Percentiles rank a stretch among this genome's conserved stretches.
These are phyloP conservation scores for Phoenix roebelenii DNA, from an alignment of 176 grass and related monocot genomes.

Conservation along the genomic window DNA sequence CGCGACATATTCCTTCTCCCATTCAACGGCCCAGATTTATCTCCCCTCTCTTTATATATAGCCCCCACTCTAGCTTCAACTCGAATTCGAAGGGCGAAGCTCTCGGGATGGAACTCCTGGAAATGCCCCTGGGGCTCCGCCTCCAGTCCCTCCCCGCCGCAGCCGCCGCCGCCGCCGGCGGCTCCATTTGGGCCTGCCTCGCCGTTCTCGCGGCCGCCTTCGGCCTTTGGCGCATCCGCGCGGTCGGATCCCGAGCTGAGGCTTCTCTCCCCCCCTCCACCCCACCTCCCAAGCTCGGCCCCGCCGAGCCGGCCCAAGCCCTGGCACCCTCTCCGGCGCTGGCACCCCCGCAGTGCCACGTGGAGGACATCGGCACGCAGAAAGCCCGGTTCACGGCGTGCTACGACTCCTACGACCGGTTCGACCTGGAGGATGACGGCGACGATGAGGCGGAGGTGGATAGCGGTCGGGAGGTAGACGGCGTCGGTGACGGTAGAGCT, in stretches of 20 bases:
- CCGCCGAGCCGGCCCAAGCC: not conserved
- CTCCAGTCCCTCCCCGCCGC: not conserved
- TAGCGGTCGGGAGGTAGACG: not conserved
- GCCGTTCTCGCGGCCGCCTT: not conserved
- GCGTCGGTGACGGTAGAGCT: no score
- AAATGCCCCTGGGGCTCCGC: conserved; percentile 3
- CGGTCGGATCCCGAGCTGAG: not conserved
- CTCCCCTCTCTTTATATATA: not conserved
- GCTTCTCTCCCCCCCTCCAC: not conserved
- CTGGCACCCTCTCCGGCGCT: not conserved
- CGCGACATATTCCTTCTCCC: not conserved
- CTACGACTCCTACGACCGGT: not conserved
- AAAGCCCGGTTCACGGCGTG: conserved; percentile 5
- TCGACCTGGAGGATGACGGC: not conserved
- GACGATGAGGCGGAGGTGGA: not conserved
- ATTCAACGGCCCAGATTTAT: conserved; percentile 1
- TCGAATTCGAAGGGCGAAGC: not conserved
- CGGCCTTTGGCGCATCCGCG: not conserved
- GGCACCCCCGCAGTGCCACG: not conserved
- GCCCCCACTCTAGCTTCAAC: not conserved
- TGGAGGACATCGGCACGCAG: not conserved
- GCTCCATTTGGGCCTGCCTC: not conserved
- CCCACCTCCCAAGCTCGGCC: not conserved
- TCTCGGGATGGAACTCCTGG: not conserved
- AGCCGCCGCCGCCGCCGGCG: not conserved